Evolutionary conservation across 805 yeast species (phyloP).

Genomic region (Ogataea henricii): DNA sequence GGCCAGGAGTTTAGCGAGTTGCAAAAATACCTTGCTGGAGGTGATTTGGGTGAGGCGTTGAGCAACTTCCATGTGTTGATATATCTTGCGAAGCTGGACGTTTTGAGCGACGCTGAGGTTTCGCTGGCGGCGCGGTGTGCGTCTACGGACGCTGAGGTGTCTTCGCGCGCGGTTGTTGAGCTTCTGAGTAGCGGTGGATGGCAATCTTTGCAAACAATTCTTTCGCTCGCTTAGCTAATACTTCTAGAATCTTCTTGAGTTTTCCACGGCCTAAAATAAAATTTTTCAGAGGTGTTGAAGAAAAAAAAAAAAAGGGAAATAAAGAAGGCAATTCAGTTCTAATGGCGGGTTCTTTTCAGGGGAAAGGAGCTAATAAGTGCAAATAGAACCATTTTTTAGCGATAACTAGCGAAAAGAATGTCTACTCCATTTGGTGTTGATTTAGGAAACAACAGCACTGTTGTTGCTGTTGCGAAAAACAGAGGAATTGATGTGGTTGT

Average conservation of each 20-base stretch:
- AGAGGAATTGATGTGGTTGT: constrained; percentile 98
- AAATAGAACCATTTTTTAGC: constrained; percentile 2
- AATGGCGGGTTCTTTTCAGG: not conserved
- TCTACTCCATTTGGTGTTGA: constrained; percentile 97
- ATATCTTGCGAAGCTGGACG: constrained; percentile 52
- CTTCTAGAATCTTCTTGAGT: constrained; percentile 21
- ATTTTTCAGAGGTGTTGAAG: constrained; percentile 15
- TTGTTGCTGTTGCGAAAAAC: constrained; percentile 94
- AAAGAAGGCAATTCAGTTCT: constrained; percentile 12
- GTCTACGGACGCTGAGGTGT: constrained; percentile 39
- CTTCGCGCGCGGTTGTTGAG: constrained; percentile 3
- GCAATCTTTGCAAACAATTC: constrained; percentile 72
- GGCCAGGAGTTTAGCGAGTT: constrained; percentile 65
- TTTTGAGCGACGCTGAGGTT: constrained; percentile 60
- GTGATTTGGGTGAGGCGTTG: constrained; percentile 24
- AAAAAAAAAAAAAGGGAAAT: constrained; percentile 5
- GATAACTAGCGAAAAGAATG: constrained; percentile 44
- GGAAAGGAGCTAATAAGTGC: not conserved
- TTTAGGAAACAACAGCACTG: constrained; percentile 93
- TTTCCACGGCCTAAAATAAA: constrained; percentile 16
- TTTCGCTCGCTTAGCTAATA: constrained; percentile 18
- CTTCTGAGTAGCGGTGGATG: constrained; percentile 68
- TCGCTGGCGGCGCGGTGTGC: constrained; percentile 24
- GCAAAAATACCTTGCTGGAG: constrained; percentile 45
- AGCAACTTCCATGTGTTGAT: constrained; percentile 79